Evolutionary conservation across 495 filamentous ascomycete species (phyloP).

Genomic region (Letharia lupina): DNA sequence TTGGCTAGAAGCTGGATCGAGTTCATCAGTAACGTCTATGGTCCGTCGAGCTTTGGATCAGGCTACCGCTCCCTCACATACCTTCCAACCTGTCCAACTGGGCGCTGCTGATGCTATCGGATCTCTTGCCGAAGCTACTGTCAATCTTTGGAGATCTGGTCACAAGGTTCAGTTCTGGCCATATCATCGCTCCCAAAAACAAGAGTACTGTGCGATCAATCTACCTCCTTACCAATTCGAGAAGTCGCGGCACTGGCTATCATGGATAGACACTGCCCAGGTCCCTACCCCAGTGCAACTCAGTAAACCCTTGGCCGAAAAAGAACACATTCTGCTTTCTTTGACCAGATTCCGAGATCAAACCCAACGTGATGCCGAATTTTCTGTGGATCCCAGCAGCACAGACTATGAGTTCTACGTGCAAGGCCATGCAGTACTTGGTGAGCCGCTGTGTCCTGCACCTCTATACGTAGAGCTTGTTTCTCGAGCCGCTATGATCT

Average conservation of each 20-base stretch:
- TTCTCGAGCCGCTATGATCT: conserved; percentile 8
- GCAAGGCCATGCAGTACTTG: conserved; percentile 34
- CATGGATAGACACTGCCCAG: not conserved
- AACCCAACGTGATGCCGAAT: conserved; percentile 6
- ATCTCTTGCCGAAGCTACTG: conserved; percentile 36
- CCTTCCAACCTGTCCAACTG: conserved; percentile 40
- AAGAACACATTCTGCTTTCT: not conserved
- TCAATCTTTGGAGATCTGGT: conserved; percentile 42
- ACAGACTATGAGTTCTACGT: conserved; percentile 1
- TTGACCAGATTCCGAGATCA: not conserved
- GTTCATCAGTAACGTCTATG: conserved; percentile 41
- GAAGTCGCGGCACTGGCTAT: conserved; percentile 34
- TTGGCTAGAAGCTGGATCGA: conserved; percentile 39
- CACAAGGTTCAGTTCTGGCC: conserved; percentile 40
- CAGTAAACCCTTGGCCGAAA: too few species aligned
- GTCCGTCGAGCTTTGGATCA: conserved; percentile 29
- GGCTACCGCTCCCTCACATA: conserved; percentile 4
- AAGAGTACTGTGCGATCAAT: conserved; percentile 30
- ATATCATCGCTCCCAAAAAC: conserved; percentile 34
- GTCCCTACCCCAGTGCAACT: too few species aligned
- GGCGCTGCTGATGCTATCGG: conserved; percentile 28
- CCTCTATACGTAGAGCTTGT: conserved; percentile 39
- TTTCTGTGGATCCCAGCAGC: conserved; percentile 11
- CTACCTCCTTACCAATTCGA: conserved; percentile 52
- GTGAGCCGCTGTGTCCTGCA: conserved; percentile 34